Conservation (phyloP, 1,284 basidiomycete genomes). For the Ustanciosporium gigantosporum region DNA sequence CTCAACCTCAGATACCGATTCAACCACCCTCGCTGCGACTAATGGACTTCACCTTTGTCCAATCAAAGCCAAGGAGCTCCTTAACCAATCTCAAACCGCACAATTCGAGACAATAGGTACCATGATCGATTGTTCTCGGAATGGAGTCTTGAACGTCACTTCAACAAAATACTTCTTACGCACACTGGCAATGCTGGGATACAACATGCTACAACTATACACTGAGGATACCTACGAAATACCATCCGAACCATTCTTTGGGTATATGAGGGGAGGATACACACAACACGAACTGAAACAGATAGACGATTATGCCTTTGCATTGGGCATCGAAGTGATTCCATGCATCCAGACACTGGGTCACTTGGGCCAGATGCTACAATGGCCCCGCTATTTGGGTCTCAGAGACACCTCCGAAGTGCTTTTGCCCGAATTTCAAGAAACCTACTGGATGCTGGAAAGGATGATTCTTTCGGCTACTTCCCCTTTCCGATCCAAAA, state of each 20-base stretch:
- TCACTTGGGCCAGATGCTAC: constrained; percentile 62
- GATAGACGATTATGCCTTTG: constrained; percentile 60
- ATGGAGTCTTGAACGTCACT: constrained; percentile 59
- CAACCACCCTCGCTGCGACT: too few species aligned
- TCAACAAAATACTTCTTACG: constrained; percentile 54
- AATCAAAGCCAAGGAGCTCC: constrained; percentile 2
- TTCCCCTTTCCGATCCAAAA: constrained; percentile 55
- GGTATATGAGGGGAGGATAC: constrained; percentile 59
- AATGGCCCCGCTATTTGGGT: constrained; percentile 61
- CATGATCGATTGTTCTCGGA: constrained; percentile 62
- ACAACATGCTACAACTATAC: constrained; percentile 60
- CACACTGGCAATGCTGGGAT: constrained; percentile 57
- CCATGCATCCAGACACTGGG: constrained; percentile 62
- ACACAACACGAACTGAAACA: constrained; percentile 47
- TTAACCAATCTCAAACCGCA: constrained; percentile 22
- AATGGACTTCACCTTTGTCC: constrained; percentile 13
- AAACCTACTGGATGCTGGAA: constrained; percentile 59
- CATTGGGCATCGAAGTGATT: constrained; percentile 49
- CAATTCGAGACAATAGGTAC: constrained; percentile 55
- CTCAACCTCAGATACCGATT: neutral
- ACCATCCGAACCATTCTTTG: constrained; percentile 62
- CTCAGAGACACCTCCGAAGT: constrained; percentile 62
- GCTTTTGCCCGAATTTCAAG: constrained; percentile 55
- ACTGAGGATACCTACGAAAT: constrained; percentile 62
- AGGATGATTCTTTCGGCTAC: constrained; percentile 55